A percentile compares a stretch with the other conserved stretches of the same genome.
These are phyloP conservation scores for Dictyostelium brefeldianum DNA, from an alignment of 78 protist species.

Conservation along the genomic window DNA sequence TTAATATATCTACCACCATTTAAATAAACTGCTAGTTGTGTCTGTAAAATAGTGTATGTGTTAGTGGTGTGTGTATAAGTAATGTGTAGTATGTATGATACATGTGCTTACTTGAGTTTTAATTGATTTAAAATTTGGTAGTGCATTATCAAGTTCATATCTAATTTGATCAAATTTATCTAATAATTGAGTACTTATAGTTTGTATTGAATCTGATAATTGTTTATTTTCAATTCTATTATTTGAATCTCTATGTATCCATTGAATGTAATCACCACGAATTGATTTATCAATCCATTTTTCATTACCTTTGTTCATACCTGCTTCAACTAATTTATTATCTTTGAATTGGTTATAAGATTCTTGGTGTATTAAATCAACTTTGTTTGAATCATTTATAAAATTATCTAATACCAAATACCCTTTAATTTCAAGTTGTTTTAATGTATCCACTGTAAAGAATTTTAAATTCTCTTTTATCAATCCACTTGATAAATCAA, in stretches of 20 bases:
- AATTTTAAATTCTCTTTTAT: background rate
- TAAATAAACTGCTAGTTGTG: constrained; percentile 65
- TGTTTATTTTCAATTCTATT: constrained; percentile 1
- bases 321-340: background rate
- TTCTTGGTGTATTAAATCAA: background rate
- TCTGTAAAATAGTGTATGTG: background rate
- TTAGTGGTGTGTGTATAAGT: no score
- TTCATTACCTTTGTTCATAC: constrained; percentile 48
- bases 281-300: constrained; percentile 61
- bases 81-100: background rate
- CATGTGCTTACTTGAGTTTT: constrained; percentile 6
- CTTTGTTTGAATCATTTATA: background rate
- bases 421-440: constrained; percentile 22
- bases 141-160: constrained; percentile 7
- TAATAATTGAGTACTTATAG: constrained; percentile 7
- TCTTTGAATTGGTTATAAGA: constrained; percentile 23
- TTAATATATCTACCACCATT: constrained; percentile 68
- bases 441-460: constrained; percentile 3
- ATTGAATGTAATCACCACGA: constrained; percentile 51
- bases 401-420: constrained; percentile 46
- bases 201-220: constrained; percentile 15
- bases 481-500: background rate
- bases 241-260: constrained; percentile 59
- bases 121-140: background rate
- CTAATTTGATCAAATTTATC: constrained; percentile 14